Evolutionary conservation across 2,329 filamentous ascomycete genomes (phyloP).

Genomic region (Teratosphaeria zuluensis): DNA sequence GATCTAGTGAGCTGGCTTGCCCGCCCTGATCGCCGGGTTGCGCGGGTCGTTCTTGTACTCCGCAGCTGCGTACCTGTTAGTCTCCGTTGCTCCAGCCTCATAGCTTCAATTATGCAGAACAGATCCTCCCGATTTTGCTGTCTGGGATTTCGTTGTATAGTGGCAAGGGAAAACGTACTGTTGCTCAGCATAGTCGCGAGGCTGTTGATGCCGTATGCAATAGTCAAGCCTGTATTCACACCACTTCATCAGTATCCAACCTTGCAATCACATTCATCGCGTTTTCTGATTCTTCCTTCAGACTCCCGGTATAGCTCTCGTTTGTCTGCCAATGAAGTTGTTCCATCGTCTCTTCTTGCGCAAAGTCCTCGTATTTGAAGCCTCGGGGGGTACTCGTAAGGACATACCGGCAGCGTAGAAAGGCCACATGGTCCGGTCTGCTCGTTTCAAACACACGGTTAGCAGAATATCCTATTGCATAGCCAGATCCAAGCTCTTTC

Average conservation of each 20-base stretch:
- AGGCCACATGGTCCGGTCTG: conserved; percentile 82
- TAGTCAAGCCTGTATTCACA: conserved; percentile 56
- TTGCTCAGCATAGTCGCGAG: conserved; percentile 66
- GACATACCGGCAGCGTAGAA: conserved; percentile 84
- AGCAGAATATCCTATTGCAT: background rate
- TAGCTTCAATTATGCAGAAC: background rate
- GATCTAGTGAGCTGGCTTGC: conserved; percentile 20
- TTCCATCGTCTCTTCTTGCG: background rate
- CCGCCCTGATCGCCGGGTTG: conserved; percentile 52
- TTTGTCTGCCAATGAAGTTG: too few relatives aligned
- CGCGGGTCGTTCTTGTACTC: conserved; percentile 97
- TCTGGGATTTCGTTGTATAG: background rate
- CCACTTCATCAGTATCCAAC: background rate
- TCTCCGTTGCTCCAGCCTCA: background rate
- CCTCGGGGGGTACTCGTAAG: background rate
- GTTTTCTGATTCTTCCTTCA: background rate
- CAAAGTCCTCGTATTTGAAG: background rate
- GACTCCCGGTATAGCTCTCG: background rate
- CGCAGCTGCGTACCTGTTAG: conserved; percentile 49
- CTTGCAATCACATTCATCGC: background rate
- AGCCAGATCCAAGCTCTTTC: background rate
- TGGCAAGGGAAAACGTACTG: conserved; percentile 50
- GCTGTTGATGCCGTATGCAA: conserved; percentile 87
- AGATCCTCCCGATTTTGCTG: background rate
- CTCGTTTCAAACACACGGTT: conserved; percentile 4